A percentile compares a stretch with the other conserved stretches of the same genome.
These are phyloP conservation scores for Gynochthodes officinalis DNA, from an alignment of 257 asterid genomes.

Conservation along the genomic window DNA sequence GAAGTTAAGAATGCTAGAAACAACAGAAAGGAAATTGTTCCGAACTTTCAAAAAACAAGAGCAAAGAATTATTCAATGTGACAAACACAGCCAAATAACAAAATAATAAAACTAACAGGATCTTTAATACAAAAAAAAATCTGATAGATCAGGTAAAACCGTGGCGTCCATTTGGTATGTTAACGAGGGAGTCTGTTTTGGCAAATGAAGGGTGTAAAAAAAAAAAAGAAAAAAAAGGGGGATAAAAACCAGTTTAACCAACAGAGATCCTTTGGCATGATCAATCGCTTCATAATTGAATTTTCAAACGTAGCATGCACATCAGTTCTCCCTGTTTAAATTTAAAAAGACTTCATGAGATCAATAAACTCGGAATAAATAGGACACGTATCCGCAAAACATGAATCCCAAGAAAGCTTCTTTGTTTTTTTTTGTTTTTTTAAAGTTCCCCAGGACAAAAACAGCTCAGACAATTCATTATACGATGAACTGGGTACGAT, in stretches of 20 bases:
- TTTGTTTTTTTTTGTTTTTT: too few species aligned
- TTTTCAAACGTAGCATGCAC: neutral
- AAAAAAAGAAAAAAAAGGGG: neutral
- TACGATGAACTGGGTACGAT: neutral
- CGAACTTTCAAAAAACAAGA: neutral
- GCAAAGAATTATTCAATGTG: neutral
- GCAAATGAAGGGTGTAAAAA: too few species aligned
- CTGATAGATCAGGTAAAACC: neutral
- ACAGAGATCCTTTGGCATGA: neutral
- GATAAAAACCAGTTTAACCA: neutral
- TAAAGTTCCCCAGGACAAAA: neutral
- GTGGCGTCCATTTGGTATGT: neutral
- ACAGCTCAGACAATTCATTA: neutral
- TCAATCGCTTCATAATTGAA: neutral
- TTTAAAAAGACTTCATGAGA: neutral
- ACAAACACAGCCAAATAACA: too few species aligned
- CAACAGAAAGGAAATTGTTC: neutral
- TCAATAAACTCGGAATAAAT: neutral
- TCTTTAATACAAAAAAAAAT: neutral
- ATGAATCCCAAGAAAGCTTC: neutral
- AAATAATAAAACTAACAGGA: neutral
- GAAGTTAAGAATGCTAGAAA: neutral
- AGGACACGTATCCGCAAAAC: neutral
- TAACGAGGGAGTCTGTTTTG: neutral
- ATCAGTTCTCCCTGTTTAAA: neutral